Evolutionary conservation across 1,139 yeast species (phyloP), one percentile per base, ranked within the genome.

Genomic region (Yamadazyma membranifaciens): DNA sequence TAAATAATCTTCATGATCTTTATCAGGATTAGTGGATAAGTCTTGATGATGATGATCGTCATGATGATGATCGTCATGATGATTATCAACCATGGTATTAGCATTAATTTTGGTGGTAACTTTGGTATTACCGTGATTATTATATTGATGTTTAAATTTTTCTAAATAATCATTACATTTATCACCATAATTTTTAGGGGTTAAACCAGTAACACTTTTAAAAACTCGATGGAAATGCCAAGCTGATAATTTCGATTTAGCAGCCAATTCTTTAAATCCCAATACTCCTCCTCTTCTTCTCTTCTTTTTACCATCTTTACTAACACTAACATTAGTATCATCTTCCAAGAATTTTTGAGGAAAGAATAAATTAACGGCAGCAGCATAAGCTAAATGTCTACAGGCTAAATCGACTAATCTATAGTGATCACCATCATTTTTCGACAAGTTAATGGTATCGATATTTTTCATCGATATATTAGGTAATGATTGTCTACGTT

Each of bases 191-290:
- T 87, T 84, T 65, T 87, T 86, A 29, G 95, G 95, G 0, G 96
- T 87, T 46, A 87, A 73, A 1, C 92, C 91, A 12, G 95, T 85
- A 43, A 87, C 88, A 32, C 84, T 78, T 60, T 88, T 83, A 67
- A 87, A 87, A 28, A 87, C 95, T 41, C 96, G 70, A 66, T 87
- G 96, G 62, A 87, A 87, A 63, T 87, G 96, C 96, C 96, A 87
- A n/a, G 96, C 95, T 17, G 87, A 79, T 44, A 87, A 73, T 50
- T 84, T 86, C 10, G 91, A 83, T 56, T 87, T 85, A 13, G 88
- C 83, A 6, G 95, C 96, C 57, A 87, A 72, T 59, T 87, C 96
- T 60, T 87, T 86, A 64, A 87, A 87, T 0, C 96, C 96, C 36
- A 87, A 67, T 10, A 87, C 89, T 30, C 95, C 96, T 17, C 96